phyloP scores from a whole-genome alignment of 805 yeast species.

The Starmerella apis region DNA sequence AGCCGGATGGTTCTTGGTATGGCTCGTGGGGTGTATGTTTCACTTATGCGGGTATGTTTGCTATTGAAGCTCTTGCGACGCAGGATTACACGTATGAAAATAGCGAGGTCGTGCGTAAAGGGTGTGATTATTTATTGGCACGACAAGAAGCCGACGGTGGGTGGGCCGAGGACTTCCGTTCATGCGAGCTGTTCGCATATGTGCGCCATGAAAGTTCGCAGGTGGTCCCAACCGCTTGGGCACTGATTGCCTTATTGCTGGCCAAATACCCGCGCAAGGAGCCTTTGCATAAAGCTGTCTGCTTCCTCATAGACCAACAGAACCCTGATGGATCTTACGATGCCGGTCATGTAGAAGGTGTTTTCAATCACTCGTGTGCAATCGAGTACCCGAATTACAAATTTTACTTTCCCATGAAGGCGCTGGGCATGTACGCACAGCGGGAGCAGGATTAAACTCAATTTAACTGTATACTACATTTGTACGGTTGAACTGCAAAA shows the following conservation, averaged over 20 bases:
- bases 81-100: conserved; percentile 55
- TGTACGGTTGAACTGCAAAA: too few relatives aligned
- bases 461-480: neutral
- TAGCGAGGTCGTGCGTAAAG: conserved; percentile 52
- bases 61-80: conserved; percentile 76
- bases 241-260: conserved; percentile 62
- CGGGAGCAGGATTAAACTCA: neutral
- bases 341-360: conserved; percentile 83
- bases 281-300: conserved; percentile 54
- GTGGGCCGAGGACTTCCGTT: conserved; percentile 92
- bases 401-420: conserved; percentile 83
- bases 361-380: conserved; percentile 86
- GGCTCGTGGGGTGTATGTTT: conserved; percentile 98
- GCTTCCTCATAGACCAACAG: conserved; percentile 56
- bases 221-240: conserved; percentile 92
- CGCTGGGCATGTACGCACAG: conserved; percentile 60
- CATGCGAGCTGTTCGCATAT: conserved; percentile 71
- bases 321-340: conserved; percentile 70
- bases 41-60: conserved; percentile 96
- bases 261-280: conserved; percentile 67
- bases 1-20: conserved; percentile 87
- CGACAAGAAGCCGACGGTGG: conserved; percentile 87
- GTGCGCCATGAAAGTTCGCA: conserved; percentile 53
- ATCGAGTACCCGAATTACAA: conserved; percentile 93
- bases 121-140: conserved; percentile 72